Evolutionary conservation across 805 yeast species (phyloP).

Genomic region (Wickerhamomyces canadensis): DNA sequence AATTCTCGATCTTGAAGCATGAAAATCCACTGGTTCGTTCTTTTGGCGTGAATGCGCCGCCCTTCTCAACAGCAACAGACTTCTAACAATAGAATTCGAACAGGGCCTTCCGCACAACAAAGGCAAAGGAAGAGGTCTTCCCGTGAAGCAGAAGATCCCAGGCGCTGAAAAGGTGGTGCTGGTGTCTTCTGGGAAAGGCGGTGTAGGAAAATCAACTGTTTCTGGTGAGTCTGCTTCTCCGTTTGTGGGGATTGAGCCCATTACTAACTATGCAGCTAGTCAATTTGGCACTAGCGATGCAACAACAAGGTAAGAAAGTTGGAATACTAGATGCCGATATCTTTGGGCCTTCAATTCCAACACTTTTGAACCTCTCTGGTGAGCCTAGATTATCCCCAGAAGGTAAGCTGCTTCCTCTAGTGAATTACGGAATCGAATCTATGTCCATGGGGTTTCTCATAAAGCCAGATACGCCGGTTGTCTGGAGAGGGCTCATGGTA

Average conservation of each 20-base stretch:
- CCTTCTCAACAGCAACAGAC: too few species aligned
- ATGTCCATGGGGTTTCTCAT: conserved; percentile 90
- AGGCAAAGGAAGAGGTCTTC: conserved; percentile 45
- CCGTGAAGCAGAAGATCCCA: conserved; percentile 48
- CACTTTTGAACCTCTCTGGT: conserved; percentile 58
- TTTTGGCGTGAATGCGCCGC: background rate
- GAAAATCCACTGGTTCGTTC: conserved; percentile 52
- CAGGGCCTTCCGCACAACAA: conserved; percentile 19
- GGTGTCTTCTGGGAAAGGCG: conserved; percentile 75
- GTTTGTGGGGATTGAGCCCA: too few species aligned
- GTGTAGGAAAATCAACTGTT: conserved; percentile 85
- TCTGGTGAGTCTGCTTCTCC: conserved; percentile 10
- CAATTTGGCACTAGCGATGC: conserved; percentile 62
- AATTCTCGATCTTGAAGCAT: conserved; percentile 31
- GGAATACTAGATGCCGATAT: conserved; percentile 79
- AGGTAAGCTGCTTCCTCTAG: conserved; percentile 60
- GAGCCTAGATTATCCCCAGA: conserved; percentile 53
- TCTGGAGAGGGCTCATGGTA: conserved; percentile 84
- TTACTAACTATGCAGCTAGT: conserved; percentile 22
- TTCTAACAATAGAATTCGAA: too few species aligned
- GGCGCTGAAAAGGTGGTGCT: conserved; percentile 59
- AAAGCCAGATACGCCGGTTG: conserved; percentile 60
- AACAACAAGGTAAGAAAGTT: conserved; percentile 44
- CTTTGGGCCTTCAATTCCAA: conserved; percentile 82
- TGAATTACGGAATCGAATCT: conserved; percentile 70